Evolutionary conservation across 2,329 filamentous ascomycete species (phyloP).

Genomic region (Catunica adiposa): DNA sequence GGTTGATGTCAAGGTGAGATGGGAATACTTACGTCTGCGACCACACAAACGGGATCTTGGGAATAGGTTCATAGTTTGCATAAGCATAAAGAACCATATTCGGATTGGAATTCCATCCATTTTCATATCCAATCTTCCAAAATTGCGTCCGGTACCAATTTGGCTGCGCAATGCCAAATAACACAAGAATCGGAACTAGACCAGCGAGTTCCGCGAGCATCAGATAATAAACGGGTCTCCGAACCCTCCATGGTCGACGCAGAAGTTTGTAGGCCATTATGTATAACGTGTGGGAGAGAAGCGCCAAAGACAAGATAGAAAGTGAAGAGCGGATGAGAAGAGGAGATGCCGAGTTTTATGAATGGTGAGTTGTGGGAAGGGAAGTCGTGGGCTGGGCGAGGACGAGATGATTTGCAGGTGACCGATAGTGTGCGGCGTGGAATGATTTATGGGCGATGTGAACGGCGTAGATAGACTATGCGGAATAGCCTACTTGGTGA

Average conservation of each 20-base stretch:
- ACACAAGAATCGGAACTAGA: constrained; percentile 47
- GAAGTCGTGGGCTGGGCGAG: no score
- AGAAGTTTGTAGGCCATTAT: constrained; percentile 34
- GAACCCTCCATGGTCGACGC: constrained; percentile 41
- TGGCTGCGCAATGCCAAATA: constrained; percentile 59
- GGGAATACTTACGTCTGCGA: constrained; percentile 44
- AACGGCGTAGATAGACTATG: no score
- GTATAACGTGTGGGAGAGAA: background rate
- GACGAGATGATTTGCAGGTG: no score
- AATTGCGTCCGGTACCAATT: constrained; percentile 54
- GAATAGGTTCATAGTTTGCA: constrained; percentile 50
- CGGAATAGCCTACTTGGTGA: no score
- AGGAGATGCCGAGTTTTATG: background rate
- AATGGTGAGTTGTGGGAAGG: no score
- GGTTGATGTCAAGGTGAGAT: constrained; percentile 11
- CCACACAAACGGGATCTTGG: constrained; percentile 54
- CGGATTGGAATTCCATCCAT: constrained; percentile 61
- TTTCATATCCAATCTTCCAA: constrained; percentile 54
- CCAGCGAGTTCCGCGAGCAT: constrained; percentile 50
- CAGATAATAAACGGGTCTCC: constrained; percentile 42
- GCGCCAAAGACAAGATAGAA: background rate
- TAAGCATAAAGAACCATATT: constrained; percentile 53
- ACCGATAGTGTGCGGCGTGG: no score
- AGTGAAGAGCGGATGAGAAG: background rate
- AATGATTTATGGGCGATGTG: no score